A percentile compares a stretch with the other conserved stretches of the same genome.
Conservation (phyloP, 1,139 yeast species). For the Candida sp. region DNA sequence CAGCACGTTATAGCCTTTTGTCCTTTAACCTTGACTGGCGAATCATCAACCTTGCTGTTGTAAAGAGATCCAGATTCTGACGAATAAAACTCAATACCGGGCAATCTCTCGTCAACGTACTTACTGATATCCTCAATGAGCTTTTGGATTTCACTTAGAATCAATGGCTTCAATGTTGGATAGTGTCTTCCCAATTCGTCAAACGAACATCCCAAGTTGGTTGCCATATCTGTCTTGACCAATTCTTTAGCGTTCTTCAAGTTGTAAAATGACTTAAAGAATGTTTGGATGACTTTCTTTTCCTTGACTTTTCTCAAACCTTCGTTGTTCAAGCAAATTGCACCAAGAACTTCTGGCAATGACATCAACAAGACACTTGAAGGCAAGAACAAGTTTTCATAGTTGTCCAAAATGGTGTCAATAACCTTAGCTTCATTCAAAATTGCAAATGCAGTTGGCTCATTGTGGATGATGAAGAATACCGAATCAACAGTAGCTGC, state of each 20-base stretch:
- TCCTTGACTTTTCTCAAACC: slow-evolving; percentile 67
- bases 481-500: slow-evolving; percentile 70
- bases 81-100: slow-evolving; percentile 45
- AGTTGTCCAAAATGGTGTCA: slow-evolving; percentile 62
- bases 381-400: slow-evolving; percentile 56
- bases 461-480: slow-evolving; percentile 81
- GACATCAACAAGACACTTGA: slow-evolving; percentile 63
- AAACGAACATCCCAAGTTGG: slow-evolving; percentile 66
- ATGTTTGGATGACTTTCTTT: slow-evolving; percentile 46
- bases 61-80: slow-evolving; percentile 50
- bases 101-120: slow-evolving; percentile 35
- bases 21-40: slow-evolving; percentile 41
- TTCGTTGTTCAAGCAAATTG: slow-evolving; percentile 76
- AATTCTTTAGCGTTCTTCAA: slow-evolving; percentile 52
- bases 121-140: slow-evolving; percentile 53
- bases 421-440: slow-evolving; percentile 80
- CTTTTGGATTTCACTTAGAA: slow-evolving; percentile 53
- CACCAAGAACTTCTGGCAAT: slow-evolving; percentile 81
- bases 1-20: slow-evolving; percentile 49
- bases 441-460: slow-evolving; percentile 88
- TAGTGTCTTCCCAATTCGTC: slow-evolving; percentile 90
- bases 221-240: slow-evolving; percentile 48
- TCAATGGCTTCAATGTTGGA: slow-evolving; percentile 66
- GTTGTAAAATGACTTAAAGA: slow-evolving; percentile 55
- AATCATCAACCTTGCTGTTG: slow-evolving; percentile 37